A percentile compares a stretch with the other conserved stretches of the same genome.
Conservation (phyloP, 805 yeast species). For the Ogataea pilisensis region DNA sequence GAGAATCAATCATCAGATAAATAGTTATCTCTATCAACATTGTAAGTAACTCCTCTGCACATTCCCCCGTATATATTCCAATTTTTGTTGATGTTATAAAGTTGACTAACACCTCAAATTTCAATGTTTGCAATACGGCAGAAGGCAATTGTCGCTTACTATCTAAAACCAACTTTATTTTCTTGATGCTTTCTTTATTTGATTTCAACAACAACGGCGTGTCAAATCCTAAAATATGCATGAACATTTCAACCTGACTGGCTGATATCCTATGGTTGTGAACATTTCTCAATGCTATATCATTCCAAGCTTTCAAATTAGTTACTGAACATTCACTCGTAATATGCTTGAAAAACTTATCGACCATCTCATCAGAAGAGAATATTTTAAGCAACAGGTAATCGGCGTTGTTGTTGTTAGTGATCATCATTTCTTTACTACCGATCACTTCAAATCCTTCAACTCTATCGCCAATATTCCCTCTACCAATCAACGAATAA, state of each 20-base stretch:
- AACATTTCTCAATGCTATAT: background rate
- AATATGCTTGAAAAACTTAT: constrained; percentile 3
- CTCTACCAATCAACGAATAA: constrained; percentile 9
- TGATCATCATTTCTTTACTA: constrained; percentile 3
- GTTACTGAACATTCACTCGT: constrained; percentile 1
- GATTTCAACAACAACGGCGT: background rate
- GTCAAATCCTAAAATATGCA: constrained; percentile 8
- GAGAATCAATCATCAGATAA: constrained; percentile 7
- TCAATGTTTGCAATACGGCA: constrained; percentile 10
- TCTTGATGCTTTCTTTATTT: background rate
- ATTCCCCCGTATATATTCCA: background rate
- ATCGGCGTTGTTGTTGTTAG: background rate
- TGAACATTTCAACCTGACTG: too few species aligned
- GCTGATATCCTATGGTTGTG: background rate
- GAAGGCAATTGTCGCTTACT: constrained; percentile 9
- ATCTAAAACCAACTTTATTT: constrained; percentile 6
- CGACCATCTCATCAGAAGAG: background rate
- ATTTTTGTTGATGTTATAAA: constrained; percentile 1
- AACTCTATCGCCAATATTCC: constrained; percentile 3
- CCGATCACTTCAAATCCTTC: background rate
- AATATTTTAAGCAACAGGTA: background rate
- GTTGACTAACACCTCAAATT: constrained; percentile 8
- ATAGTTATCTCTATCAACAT: background rate
- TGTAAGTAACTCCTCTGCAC: background rate
- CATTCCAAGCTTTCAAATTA: background rate